Base-by-base conservation (phyloP, 768 basidiomycete genomes). In the Termitomyces sp. region DNA sequence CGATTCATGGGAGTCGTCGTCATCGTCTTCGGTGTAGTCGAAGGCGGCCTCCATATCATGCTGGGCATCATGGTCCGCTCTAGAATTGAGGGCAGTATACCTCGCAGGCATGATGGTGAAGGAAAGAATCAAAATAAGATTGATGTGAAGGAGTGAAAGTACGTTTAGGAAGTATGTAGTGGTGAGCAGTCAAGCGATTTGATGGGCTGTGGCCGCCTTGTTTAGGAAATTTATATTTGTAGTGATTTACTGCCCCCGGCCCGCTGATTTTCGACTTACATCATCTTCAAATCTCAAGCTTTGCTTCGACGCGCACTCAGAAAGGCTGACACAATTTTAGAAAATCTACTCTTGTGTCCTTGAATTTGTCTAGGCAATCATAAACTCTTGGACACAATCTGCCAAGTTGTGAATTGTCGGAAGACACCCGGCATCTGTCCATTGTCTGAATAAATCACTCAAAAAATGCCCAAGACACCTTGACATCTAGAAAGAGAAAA, bases 41-140 rank as follows among this genome's bases (percentile, higher is more conserved):
- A 94, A 94, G 2, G 93, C 91, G 22, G 90, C 90, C 65, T 93
- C 87, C 81, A 94, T 84, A 53, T 71, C 66, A 45, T 56, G 34
- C 19, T 75, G 71, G 9, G 74, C 67, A 53, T 77, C 71, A 45
- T 70, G 72, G 65, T 80, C 79, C 17, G 75, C 70, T 62, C 73
- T 74, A 21, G 80, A 76, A 60, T 80, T 84, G 44, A 90, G 70
- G 56, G 87, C 82, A 1, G 83, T 82, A 77, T 90, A 90, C 61
- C 82, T 80, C 60, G 74, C 77, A 62, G 84, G 67, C 77, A 78
- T 79, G 54, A 45, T 58, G 55, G 41, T 45, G 26, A 46, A 42
- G 37, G 50, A 62, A 35, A 50, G 59, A 50, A 45, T 50, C 24
- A 61, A 47, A 51, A 55, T 35, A 15, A 53, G 35, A 47, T 42